Evolutionary conservation across 352 stramenopile species (phyloP).

Genomic region (Pythium myriotylum): DNA sequence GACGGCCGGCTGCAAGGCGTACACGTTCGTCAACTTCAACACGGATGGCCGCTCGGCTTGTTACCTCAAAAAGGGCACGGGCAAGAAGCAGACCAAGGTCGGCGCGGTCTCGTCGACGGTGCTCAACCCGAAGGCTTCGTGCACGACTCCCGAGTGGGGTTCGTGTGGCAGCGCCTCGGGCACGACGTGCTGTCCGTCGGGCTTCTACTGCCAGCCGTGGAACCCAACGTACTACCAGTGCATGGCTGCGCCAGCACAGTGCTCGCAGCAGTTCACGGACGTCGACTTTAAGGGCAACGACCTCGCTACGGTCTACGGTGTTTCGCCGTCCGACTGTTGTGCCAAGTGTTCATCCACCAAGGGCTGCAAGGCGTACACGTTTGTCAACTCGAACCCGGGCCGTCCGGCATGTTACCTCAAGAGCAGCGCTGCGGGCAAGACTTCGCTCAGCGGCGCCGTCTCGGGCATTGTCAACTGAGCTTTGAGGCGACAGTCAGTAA

Average conservation of each 20-base stretch:
- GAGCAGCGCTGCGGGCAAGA: too few relatives aligned
- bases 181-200: too few relatives aligned
- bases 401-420: conserved; percentile 34
- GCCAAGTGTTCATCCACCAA: conserved; percentile 24
- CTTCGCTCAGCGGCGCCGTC: too few relatives aligned
- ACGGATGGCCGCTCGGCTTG: conserved; percentile 1
- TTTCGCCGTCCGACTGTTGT: conserved; percentile 36
- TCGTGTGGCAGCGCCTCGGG: too few relatives aligned
- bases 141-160: too few relatives aligned
- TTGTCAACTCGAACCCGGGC: conserved; percentile 30
- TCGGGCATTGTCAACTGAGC: too few relatives aligned
- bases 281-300: conserved; percentile 29
- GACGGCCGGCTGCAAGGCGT: conserved; percentile 39
- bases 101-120: too few relatives aligned
- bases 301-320: conserved; percentile 18
- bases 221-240: conserved; percentile 46
- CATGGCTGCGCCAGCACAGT: conserved; percentile 26
- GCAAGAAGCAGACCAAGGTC: too few relatives aligned
- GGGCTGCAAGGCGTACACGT: conserved; percentile 40
- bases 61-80: too few relatives aligned
- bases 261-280: conserved; percentile 29
- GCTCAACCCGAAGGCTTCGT: too few relatives aligned
- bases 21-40: conserved; percentile 49
- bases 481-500: too few relatives aligned
- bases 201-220: conserved; percentile 60